Evolutionary conservation across 2,329 filamentous ascomycete genomes (phyloP).

Genomic region (Penicillium brasilianum): DNA sequence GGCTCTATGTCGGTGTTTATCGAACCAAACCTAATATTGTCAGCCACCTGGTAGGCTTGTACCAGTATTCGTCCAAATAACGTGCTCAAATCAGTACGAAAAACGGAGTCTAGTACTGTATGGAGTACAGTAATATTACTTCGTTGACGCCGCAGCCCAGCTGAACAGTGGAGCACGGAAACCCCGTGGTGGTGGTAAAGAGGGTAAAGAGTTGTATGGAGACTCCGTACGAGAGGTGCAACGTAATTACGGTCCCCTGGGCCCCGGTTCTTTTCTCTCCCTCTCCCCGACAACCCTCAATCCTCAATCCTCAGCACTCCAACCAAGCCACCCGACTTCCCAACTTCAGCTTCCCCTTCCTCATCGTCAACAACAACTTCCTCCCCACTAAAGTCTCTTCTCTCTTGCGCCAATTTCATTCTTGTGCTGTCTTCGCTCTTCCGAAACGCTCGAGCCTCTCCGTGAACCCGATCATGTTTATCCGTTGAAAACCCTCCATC

Average conservation of each 20-base stretch:
- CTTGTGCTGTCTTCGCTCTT: constrained; percentile 2
- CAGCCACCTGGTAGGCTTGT: not conserved
- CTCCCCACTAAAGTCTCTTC: not conserved
- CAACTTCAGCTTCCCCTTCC: not conserved
- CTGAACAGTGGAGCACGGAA: constrained; percentile 20
- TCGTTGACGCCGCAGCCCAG: constrained; percentile 4
- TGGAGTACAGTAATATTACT: no score
- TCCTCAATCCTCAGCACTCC: not conserved
- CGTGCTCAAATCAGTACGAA: not conserved
- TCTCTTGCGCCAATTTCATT: constrained; percentile 3
- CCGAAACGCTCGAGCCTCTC: constrained; percentile 7
- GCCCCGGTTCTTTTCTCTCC: constrained; percentile 7
- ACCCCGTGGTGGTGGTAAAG: not conserved
- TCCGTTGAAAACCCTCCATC: constrained; percentile 21
- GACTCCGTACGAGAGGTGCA: not conserved
- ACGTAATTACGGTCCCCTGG: constrained; percentile 20
- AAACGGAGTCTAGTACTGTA: not conserved
- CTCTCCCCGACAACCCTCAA: constrained; percentile 14
- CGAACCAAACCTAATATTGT: not conserved
- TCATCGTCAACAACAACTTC: not conserved
- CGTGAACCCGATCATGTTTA: constrained; percentile 23
- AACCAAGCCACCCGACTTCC: not conserved
- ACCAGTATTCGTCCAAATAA: not conserved
- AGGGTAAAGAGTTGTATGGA: not conserved
- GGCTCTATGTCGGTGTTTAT: not conserved